These are phyloP conservation scores for Lyophyllum atratum DNA, from an alignment of 768 basidiomycete species.

Conservation along the genomic window DNA sequence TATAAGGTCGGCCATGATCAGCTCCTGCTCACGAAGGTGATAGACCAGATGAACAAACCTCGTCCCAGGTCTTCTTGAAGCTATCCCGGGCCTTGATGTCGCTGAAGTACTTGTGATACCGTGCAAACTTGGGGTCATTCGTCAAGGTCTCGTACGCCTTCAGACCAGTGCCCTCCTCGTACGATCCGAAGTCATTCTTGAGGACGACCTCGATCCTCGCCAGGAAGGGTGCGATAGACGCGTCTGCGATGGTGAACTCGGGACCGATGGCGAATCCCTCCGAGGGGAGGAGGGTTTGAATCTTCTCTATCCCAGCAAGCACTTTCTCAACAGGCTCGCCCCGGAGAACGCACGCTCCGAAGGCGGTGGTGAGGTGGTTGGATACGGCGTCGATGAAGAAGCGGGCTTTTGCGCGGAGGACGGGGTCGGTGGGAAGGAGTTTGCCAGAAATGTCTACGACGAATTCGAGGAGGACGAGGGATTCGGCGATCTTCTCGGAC, in stretches of 20 bases:
- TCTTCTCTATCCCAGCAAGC: conserved; percentile 41
- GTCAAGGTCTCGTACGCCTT: conserved; percentile 44
- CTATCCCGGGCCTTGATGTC: conserved; percentile 54
- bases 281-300: conserved; percentile 52
- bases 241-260: conserved; percentile 65
- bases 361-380: conserved; percentile 44
- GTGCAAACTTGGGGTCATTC: conserved; percentile 49
- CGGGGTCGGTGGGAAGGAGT: conserved; percentile 57
- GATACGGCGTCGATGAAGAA: conserved; percentile 63
- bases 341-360: conserved; percentile 33
- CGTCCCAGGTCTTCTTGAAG: conserved; percentile 54
- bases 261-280: conserved; percentile 46
- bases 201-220: conserved; percentile 49
- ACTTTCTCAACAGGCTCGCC: conserved; percentile 45
- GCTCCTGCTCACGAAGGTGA: neutral
- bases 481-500: conserved; percentile 64
- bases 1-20: neutral
- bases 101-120: conserved; percentile 48
- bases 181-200: conserved; percentile 55
- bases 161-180: conserved; percentile 46
- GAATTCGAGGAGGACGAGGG: conserved; percentile 67
- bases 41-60: conserved; percentile 36
- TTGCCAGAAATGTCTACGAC: conserved; percentile 59
- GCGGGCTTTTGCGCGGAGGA: conserved; percentile 57
- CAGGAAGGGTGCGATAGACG: conserved; percentile 60